phyloP scores from a whole-genome alignment of 331 rosid species.

The Acacia pycnantha region DNA sequence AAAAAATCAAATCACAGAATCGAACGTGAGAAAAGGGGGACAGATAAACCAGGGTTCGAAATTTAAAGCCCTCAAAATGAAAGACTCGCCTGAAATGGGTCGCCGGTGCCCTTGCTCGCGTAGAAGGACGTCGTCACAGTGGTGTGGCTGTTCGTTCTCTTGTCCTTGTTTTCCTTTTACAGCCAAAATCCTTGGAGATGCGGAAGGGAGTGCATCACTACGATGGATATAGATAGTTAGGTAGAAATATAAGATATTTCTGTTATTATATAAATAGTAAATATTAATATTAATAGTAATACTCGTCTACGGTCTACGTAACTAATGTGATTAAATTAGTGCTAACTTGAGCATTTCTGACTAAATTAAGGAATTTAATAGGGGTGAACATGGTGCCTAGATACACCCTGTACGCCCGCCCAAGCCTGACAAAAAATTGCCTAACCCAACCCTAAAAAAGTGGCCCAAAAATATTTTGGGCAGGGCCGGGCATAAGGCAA shows the following conservation, averaged over 20 bases:
- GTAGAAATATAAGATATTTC: not conserved
- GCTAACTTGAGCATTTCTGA: too few species aligned
- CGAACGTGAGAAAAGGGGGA: not conserved
- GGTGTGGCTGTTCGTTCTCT: not conserved
- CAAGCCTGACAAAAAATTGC: too few species aligned
- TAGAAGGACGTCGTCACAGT: not conserved
- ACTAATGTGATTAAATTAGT: too few species aligned
- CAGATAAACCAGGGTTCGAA: not conserved
- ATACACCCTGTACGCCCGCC: too few species aligned
- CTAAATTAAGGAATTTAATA: too few species aligned
- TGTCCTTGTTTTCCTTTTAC: not conserved
- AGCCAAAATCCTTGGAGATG: not conserved
- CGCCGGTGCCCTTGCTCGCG: not conserved
- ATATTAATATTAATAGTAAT: too few species aligned
- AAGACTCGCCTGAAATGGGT: not conserved
- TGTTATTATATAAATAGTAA: too few species aligned
- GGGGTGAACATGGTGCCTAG: too few species aligned
- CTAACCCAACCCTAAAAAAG: too few species aligned
- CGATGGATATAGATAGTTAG: not conserved
- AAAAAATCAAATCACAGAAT: not conserved
- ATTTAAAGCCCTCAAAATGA: not conserved
- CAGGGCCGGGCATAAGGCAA: too few species aligned
- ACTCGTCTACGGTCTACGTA: too few species aligned
- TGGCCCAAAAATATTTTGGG: too few species aligned
- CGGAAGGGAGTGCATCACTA: not conserved